A percentile compares a stretch with the other conserved stretches of the same genome.
These are phyloP conservation scores for Bruguiera parviflora DNA, from an alignment of 345 rosid species.

Conservation along the genomic window DNA sequence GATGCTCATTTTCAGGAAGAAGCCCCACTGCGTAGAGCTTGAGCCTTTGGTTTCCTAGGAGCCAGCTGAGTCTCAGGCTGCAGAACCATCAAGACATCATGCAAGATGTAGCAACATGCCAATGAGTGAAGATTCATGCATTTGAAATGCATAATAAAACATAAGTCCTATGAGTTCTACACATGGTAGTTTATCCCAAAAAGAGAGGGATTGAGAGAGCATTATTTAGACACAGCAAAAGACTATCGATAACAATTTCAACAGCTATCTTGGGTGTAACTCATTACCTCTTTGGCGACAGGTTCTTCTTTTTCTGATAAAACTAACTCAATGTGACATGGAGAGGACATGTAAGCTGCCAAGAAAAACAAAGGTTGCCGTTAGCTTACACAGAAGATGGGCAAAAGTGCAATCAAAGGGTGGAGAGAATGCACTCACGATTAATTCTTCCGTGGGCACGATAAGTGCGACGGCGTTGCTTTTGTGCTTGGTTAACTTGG, in stretches of 20 bases:
- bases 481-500: constrained; percentile 77
- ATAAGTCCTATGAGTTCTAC: not conserved
- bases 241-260: not conserved
- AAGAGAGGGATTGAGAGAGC: not conserved
- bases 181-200: no score
- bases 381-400: not conserved
- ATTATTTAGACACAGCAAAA: not conserved
- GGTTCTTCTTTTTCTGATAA: constrained; percentile 70
- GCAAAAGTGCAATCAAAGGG: not conserved
- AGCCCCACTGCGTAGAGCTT: constrained; percentile 23
- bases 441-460: constrained; percentile 81
- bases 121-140: not conserved
- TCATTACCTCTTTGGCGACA: constrained; percentile 58
- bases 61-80: constrained; percentile 65
- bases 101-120: not conserved
- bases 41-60: constrained; percentile 36
- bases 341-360: constrained; percentile 76
- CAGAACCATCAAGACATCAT: constrained; percentile 9
- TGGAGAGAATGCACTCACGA: constrained; percentile 37
- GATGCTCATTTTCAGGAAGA: constrained; percentile 20
- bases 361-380: not conserved
- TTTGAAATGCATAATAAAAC: not conserved
- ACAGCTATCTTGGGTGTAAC: not conserved
- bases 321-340: constrained; percentile 64
- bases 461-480: constrained; percentile 69